Evolutionary conservation across 2,329 filamentous ascomycete genomes (phyloP), one percentile per base, ranked within the genome.

Genomic region (Aspergillus sp.): DNA sequence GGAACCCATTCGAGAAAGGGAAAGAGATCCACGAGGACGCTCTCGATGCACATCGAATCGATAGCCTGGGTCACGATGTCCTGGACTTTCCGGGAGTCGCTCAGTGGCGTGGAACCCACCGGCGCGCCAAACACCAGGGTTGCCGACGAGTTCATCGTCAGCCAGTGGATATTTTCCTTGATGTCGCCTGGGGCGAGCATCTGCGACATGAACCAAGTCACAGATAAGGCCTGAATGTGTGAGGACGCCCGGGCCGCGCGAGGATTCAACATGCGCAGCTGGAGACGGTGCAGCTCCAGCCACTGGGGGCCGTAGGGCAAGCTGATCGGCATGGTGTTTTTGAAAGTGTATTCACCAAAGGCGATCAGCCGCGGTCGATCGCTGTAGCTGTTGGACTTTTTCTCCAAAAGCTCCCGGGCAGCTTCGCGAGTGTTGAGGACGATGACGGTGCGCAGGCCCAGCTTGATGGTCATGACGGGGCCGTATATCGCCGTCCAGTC

Each of bases 31-130:
- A 47, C 43, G 9, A 38, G 26, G 59, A 63, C 3, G 66, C 61
- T 8, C 61, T 56, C 44, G 65, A 66, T 7, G 70, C 11, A n/a
- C n/a, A 13, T 34, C 9, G 33, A n/a, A 5, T 7, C 33, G 6
- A 34, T 8, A 12, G 12, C 8, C 12, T 8, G n/a, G 19, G 12
- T 7, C 11, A 34, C 55, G n/a, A n/a, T n/a, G n/a, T n/a, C n/a
- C n/a, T n/a, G n/a, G n/a, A n/a, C n/a, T n/a, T n/a, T n/a, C n/a
- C n/a, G n/a, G n/a, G n/a, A n/a, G n/a, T n/a, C 46, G 1, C 4
- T 9, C 11, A 40, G 36, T 13, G 44, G 41, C 5, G 33, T 39
- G 6, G n/a, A 26, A 8, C 39, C 36, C 6, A 53, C 33, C 3
- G 48, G 43, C 10, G 40, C 12, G 4, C 54, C 54, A 45, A 56